phyloP scores from a whole-genome alignment of 2,329 filamentous ascomycete species.

The Colletotrichum orchidophilum region DNA sequence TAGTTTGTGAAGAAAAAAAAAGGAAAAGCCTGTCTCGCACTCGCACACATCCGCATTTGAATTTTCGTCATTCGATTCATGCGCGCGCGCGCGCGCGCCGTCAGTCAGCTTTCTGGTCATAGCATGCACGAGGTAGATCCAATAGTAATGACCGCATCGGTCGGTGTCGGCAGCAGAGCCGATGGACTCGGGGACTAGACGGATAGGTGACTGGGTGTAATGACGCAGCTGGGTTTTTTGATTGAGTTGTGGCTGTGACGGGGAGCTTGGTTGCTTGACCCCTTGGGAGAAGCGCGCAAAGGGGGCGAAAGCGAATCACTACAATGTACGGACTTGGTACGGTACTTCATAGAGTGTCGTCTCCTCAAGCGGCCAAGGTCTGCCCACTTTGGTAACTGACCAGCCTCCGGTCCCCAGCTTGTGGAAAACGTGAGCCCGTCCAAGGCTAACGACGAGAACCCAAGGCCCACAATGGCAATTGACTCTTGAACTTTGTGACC shows the following conservation, averaged over 20 bases:
- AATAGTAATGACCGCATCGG: neutral
- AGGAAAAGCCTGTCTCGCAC: neutral
- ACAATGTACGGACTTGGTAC: neutral
- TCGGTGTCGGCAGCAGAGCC: neutral
- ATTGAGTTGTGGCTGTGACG: conserved; percentile 30
- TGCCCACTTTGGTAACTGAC: conserved; percentile 4
- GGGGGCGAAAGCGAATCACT: conserved; percentile 28
- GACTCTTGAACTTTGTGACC: no score
- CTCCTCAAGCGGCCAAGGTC: conserved; percentile 22
- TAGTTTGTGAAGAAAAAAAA: neutral
- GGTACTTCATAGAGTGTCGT: no score
- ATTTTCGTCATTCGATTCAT: neutral
- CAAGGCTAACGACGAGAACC: neutral
- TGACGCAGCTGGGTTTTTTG: conserved; percentile 8
- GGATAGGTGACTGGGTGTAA: no score
- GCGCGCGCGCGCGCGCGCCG: neutral
- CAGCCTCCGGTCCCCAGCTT: neutral
- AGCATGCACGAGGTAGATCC: neutral
- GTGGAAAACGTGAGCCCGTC: neutral
- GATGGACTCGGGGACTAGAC: neutral
- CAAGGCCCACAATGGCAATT: neutral
- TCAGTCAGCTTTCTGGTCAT: neutral
- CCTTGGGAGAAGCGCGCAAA: neutral
- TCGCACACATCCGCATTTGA: neutral
- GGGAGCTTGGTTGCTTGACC: neutral